Percentiles rank a stretch among this genome's conserved stretches.
These are phyloP conservation scores for Beauveria sp. DNA, from an alignment of 2,329 filamentous ascomycete species.

Conservation along the genomic window DNA sequence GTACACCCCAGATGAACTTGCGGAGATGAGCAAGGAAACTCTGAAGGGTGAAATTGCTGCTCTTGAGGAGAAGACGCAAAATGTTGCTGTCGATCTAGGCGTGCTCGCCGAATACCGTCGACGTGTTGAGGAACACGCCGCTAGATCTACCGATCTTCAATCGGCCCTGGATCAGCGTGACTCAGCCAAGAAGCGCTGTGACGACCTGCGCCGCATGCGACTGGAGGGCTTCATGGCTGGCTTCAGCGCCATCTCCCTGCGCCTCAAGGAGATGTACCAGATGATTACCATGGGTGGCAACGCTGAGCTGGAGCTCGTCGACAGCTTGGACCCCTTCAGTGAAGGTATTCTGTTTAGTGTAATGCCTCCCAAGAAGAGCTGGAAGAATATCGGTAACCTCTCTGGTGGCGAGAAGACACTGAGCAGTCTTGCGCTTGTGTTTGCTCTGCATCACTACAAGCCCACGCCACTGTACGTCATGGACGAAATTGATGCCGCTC, in stretches of 20 bases:
- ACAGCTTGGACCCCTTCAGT: slow-evolving; percentile 91
- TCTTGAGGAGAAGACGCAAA: slow-evolving; percentile 66
- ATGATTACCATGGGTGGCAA: slow-evolving; percentile 99
- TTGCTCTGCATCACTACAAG: slow-evolving; percentile 96
- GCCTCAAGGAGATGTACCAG: slow-evolving; percentile 99
- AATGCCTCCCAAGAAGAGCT: slow-evolving; percentile 99
- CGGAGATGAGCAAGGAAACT: slow-evolving; percentile 55
- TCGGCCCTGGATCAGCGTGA: slow-evolving; percentile 73
- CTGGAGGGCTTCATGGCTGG: slow-evolving; percentile 98
- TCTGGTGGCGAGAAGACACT: slow-evolving; percentile 97
- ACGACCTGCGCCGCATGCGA: slow-evolving; percentile 82
- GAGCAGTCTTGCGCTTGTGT: slow-evolving; percentile 88
- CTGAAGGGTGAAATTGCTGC: slow-evolving; percentile 55
- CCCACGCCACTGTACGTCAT: slow-evolving; percentile 97
- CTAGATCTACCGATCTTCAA: slow-evolving; percentile 76
- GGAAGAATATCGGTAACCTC: slow-evolving; percentile 98
- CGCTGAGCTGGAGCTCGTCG: slow-evolving; percentile 92
- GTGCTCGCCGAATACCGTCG: slow-evolving; percentile 86
- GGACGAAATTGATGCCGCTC: slow-evolving; percentile 97
- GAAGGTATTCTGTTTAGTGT: slow-evolving; percentile 96
- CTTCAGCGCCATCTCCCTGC: slow-evolving; percentile 86
- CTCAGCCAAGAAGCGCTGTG: slow-evolving; percentile 80
- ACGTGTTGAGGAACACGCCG: slow-evolving; percentile 72
- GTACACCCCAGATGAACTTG: slow-evolving; percentile 66
- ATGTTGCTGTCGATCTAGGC: slow-evolving; percentile 77